These are phyloP conservation scores for Casuarina cunninghamiana DNA, from an alignment of 306 rosid species.

Conservation along the genomic window DNA sequence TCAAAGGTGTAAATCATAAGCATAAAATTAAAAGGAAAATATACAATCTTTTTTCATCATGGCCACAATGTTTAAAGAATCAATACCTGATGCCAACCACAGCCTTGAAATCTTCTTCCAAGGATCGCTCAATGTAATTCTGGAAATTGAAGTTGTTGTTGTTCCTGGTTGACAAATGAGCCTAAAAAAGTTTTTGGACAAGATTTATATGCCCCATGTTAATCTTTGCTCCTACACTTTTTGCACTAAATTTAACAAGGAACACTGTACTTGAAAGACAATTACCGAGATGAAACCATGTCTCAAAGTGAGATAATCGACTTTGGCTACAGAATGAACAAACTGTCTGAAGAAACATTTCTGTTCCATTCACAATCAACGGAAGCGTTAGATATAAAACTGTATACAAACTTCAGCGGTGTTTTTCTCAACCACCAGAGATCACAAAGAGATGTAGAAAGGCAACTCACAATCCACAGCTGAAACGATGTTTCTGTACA, in stretches of 20 bases:
- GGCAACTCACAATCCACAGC: conserved; percentile 38
- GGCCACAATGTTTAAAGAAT: neutral
- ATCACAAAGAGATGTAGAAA: neutral
- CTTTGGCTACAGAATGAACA: conserved; percentile 38
- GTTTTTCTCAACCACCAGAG: too few species aligned
- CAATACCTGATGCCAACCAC: conserved; percentile 36
- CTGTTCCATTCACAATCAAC: conserved; percentile 32
- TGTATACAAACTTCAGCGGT: too few species aligned
- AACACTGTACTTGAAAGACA: neutral
- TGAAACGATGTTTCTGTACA: conserved; percentile 19
- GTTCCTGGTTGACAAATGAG: conserved; percentile 34
- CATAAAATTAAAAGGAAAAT: too few species aligned
- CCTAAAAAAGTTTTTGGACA: conserved; percentile 19
- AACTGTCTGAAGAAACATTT: conserved; percentile 51
- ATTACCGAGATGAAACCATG: conserved; percentile 46
- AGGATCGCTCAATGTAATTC: conserved; percentile 33
- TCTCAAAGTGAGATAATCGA: conserved; percentile 44
- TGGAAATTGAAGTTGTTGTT: conserved; percentile 36
- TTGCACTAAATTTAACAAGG: neutral
- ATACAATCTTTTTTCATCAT: neutral
- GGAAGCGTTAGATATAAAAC: neutral
- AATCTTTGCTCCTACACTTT: neutral
- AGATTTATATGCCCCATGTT: neutral
- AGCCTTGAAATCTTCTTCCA: conserved; percentile 44
- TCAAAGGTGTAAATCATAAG: neutral